Evolutionary conservation across 2,329 filamentous ascomycete species (phyloP).

Genomic region (Penicillium sp.): DNA sequence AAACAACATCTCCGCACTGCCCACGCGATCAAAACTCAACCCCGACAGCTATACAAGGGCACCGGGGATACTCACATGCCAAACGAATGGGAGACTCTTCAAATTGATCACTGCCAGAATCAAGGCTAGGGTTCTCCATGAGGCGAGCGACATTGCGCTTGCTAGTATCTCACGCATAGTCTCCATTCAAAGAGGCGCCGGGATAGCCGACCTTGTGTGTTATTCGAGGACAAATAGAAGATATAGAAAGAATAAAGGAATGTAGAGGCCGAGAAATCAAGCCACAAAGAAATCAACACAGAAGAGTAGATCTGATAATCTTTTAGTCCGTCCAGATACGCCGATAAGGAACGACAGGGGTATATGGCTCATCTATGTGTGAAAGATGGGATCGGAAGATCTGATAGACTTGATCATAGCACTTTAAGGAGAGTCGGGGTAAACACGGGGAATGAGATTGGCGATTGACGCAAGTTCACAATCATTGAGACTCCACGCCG

Average conservation of each 20-base stretch:
- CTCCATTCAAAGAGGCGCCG: conserved; percentile 18
- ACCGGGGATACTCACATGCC: conserved; percentile 37
- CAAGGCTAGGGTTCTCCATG: conserved; percentile 38
- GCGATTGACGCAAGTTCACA: background rate
- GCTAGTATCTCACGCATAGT: conserved; percentile 24
- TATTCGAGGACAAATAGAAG: background rate
- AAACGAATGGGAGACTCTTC: conserved; percentile 38
- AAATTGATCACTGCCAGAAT: conserved; percentile 38
- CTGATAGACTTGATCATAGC: background rate
- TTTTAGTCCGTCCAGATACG: background rate
- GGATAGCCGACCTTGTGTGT: conserved; percentile 13
- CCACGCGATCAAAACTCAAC: background rate
- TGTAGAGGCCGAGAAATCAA: background rate
- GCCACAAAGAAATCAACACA: background rate
- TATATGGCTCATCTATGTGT: conserved; percentile 3
- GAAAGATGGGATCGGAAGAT: background rate
- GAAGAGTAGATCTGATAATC: background rate
- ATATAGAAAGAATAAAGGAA: background rate
- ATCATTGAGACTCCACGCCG: background rate
- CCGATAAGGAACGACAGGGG: background rate
- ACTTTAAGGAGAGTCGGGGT: background rate
- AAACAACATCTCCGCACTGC: background rate
- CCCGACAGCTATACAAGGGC: background rate
- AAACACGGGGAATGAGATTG: background rate
- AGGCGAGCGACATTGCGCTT: conserved; percentile 22